Conservation (phyloP, 2,329 filamentous ascomycete genomes). For the Myriosclerotinia duriaeana region DNA sequence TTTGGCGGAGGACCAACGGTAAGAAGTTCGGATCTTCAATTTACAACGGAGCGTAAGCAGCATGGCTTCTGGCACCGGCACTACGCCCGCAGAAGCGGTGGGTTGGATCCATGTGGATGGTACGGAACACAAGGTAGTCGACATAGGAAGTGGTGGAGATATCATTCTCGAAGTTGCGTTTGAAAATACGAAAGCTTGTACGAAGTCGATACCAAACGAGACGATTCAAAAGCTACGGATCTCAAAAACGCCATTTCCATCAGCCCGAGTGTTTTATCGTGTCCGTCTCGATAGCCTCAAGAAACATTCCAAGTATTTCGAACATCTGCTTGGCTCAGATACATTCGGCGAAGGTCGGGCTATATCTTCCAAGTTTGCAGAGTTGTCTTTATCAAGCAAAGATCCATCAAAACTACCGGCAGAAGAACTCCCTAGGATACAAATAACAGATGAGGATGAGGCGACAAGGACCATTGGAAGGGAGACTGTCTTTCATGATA, state of each 20-base stretch:
- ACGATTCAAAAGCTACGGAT: slow-evolving; percentile 46
- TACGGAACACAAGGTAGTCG: slow-evolving; percentile 43
- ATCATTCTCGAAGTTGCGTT: slow-evolving; percentile 66
- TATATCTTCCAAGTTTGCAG: slow-evolving; percentile 52
- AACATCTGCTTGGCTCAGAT: slow-evolving; percentile 61
- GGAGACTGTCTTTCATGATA: slow-evolving; percentile 63
- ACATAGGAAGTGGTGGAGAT: slow-evolving; percentile 60
- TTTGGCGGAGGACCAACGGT: not conserved
- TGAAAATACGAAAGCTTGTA: slow-evolving; percentile 55
- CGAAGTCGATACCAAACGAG: slow-evolving; percentile 49
- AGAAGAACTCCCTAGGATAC: slow-evolving; percentile 59
- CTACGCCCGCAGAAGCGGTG: not conserved
- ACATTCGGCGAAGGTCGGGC: slow-evolving; percentile 61
- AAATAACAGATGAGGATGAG: slow-evolving; percentile 66
- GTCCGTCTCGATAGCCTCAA: slow-evolving; percentile 58
- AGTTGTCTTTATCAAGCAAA: slow-evolving; percentile 48
- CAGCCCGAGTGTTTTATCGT: slow-evolving; percentile 50
- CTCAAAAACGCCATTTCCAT: slow-evolving; percentile 34
- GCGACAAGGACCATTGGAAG: slow-evolving; percentile 61
- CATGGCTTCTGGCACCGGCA: not conserved
- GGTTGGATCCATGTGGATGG: slow-evolving; percentile 31
- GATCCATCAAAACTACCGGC: slow-evolving; percentile 51
- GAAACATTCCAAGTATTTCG: slow-evolving; percentile 67
- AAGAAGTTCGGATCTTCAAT: not conserved
- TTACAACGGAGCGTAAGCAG: too few relatives aligned